Evolutionary conservation across 2,329 filamentous ascomycete species (phyloP).

Genomic region (Dothistroma pini): DNA sequence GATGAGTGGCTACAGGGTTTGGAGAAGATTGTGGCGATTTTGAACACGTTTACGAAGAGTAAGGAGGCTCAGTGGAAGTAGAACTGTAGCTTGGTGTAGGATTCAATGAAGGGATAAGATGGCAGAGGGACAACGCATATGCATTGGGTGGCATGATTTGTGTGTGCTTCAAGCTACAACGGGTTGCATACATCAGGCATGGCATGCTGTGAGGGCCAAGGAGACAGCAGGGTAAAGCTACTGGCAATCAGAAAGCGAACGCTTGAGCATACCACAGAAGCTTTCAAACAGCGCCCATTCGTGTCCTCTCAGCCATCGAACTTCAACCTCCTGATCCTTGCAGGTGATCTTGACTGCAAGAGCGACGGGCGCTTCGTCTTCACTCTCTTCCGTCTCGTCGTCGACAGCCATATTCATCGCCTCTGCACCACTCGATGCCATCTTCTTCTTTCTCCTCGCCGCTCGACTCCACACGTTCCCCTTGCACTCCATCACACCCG

Average conservation of each 20-base stretch:
- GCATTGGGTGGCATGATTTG: not conserved
- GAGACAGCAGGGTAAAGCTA: not conserved
- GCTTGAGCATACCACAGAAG: slow-evolving; percentile 74
- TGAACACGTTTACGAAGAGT: slow-evolving; percentile 60
- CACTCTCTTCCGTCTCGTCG: slow-evolving; percentile 23
- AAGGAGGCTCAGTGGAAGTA: slow-evolving; percentile 45
- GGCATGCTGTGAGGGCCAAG: not conserved
- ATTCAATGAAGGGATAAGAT: not conserved
- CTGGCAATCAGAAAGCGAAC: slow-evolving; percentile 17
- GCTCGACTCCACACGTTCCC: slow-evolving; percentile 75
- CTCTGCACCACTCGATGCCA: slow-evolving; percentile 21
- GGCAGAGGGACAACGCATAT: not conserved
- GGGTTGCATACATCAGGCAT: not conserved
- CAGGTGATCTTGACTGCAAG: slow-evolving; percentile 43
- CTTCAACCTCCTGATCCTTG: slow-evolving; percentile 38
- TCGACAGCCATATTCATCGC: slow-evolving; percentile 14
- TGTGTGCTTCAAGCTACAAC: too few relatives aligned
- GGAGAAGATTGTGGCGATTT: slow-evolving; percentile 72
- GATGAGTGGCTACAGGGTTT: slow-evolving; percentile 70
- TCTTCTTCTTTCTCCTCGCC: slow-evolving; percentile 60
- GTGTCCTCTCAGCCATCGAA: slow-evolving; percentile 71
- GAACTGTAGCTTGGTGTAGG: not conserved
- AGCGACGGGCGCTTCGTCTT: slow-evolving; percentile 35
- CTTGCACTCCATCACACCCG: slow-evolving; percentile 61
- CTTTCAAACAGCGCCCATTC: slow-evolving; percentile 78